Conservation (phyloP, 345 rosid genomes). For the Hypericum perforatum region DNA sequence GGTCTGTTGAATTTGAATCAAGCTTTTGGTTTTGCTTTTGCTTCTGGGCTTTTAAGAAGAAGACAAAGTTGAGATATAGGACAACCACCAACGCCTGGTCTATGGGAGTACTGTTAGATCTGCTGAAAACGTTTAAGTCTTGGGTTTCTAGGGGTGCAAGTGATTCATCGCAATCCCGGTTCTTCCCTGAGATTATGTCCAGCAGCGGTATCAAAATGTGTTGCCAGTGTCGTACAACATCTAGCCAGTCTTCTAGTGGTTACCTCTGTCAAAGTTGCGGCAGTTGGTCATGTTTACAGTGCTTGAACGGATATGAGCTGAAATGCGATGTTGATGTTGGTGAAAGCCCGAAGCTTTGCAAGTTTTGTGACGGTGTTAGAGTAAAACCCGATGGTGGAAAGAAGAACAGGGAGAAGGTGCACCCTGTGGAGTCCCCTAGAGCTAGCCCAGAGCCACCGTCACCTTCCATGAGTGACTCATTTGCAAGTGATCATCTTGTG, state of each 20-base stretch:
- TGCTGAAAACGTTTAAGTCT: conserved; percentile 57
- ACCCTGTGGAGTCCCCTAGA: conserved; percentile 47
- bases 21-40: conserved; percentile 20
- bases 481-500: conserved; percentile 31
- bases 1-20: conserved; percentile 9
- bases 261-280: conserved; percentile 60
- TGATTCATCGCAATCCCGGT: conserved; percentile 29
- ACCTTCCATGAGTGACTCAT: conserved; percentile 31
- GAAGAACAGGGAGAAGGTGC: conserved; percentile 60
- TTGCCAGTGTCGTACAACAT: conserved; percentile 36
- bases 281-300: conserved; percentile 41
- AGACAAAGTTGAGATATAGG: conserved; percentile 3
- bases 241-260: conserved; percentile 21
- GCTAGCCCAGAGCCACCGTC: conserved; percentile 64
- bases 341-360: conserved; percentile 38
- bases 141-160: conserved; percentile 62
- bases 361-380: conserved; percentile 42
- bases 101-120: conserved; percentile 78
- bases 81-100: conserved; percentile 3
- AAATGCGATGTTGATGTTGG: conserved; percentile 9
- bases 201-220: conserved; percentile 32
- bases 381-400: conserved; percentile 30
- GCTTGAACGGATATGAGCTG: conserved; percentile 23
- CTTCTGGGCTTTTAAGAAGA: conserved; percentile 13
- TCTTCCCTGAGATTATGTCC: conserved; percentile 32